Evolutionary conservation across 805 yeast species (phyloP).

Genomic region (Yamadazyma phyllophila): DNA sequence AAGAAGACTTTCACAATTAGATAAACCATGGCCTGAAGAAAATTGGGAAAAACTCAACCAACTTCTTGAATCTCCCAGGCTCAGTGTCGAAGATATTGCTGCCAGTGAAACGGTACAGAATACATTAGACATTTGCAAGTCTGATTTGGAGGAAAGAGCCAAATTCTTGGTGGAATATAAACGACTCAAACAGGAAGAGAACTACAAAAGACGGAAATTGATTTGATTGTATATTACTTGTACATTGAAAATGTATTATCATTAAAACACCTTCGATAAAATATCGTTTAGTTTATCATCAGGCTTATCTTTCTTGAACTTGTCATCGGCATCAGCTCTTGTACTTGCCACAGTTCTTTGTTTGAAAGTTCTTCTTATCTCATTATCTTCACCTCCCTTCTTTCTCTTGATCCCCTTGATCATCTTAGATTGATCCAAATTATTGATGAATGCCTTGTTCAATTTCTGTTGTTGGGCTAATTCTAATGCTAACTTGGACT

Average conservation of each 20-base stretch:
- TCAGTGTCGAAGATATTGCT: slow-evolving; percentile 26
- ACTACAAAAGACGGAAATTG: slow-evolving; percentile 1
- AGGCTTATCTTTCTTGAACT: slow-evolving; percentile 42
- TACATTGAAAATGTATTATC: neutral
- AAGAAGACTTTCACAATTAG: slow-evolving; percentile 2
- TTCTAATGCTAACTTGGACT: slow-evolving; percentile 83
- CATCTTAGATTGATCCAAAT: slow-evolving; percentile 85
- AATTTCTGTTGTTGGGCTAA: slow-evolving; percentile 84
- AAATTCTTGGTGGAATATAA: slow-evolving; percentile 22
- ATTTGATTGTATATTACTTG: neutral
- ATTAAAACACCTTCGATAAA: slow-evolving; percentile 52
- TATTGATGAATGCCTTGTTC: slow-evolving; percentile 77
- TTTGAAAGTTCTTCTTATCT: slow-evolving; percentile 57
- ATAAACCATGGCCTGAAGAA: slow-evolving; percentile 24
- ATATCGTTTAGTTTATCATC: slow-evolving; percentile 45
- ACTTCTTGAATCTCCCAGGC: slow-evolving; percentile 25
- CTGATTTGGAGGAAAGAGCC: slow-evolving; percentile 32
- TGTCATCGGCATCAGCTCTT: slow-evolving; percentile 59
- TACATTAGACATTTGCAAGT: slow-evolving; percentile 23
- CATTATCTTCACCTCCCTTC: slow-evolving; percentile 19
- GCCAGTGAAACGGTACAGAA: slow-evolving; percentile 26
- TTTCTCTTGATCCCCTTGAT: slow-evolving; percentile 60
- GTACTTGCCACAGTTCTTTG: slow-evolving; percentile 68
- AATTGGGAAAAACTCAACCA: slow-evolving; percentile 34
- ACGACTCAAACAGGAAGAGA: neutral